Evolutionary conservation across 2,329 filamentous ascomycete species (phyloP).

Genomic region (Botrytis hyacinthi): DNA sequence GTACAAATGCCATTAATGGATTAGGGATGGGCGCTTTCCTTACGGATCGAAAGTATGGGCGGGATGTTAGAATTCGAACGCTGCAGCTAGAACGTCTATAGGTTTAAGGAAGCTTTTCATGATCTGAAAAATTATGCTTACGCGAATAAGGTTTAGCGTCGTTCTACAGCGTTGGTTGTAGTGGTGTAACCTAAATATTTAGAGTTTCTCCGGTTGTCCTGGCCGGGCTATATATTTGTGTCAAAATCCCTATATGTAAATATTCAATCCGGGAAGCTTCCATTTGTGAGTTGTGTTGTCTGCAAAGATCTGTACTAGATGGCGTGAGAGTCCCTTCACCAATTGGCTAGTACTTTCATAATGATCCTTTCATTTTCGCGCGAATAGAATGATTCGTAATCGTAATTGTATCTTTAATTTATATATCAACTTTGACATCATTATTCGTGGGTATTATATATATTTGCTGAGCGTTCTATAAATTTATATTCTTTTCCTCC

Average conservation of each 20-base stretch:
- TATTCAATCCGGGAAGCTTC: background rate
- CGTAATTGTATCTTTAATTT: background rate
- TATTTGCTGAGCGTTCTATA: background rate
- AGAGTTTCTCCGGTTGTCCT: background rate
- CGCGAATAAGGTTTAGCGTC: conserved; percentile 10
- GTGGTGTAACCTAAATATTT: background rate
- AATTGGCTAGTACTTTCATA: too few relatives aligned
- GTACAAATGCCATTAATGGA: conserved; percentile 7
- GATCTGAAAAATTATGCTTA: conserved; percentile 7
- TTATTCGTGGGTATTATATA: background rate
- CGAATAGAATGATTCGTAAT: background rate
- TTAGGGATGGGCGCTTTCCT: background rate
- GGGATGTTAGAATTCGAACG: background rate
- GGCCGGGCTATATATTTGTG: background rate
- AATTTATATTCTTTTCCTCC: background rate
- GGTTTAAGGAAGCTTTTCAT: background rate
- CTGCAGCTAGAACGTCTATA: background rate
- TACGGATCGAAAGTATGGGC: background rate
- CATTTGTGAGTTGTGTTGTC: background rate
- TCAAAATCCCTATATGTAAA: background rate
- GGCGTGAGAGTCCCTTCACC: background rate
- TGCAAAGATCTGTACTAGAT: background rate
- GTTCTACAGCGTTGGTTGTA: background rate
- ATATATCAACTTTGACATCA: background rate
- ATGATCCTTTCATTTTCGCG: background rate